These are phyloP conservation scores for Aspergillus heteromorphus DNA, from an alignment of 495 filamentous ascomycete species.

Conservation along the genomic window DNA sequence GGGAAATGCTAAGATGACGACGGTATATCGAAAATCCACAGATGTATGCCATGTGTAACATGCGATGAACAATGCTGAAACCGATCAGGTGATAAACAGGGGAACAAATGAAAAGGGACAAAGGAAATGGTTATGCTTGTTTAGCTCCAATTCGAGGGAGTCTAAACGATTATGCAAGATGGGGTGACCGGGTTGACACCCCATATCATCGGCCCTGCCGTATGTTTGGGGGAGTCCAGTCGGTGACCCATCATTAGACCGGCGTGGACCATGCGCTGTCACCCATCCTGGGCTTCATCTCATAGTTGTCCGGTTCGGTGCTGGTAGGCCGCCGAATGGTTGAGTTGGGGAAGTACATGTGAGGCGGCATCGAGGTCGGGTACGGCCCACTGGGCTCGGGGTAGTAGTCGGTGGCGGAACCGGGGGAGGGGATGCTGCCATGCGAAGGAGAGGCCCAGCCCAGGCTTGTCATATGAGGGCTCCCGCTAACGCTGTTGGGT, in stretches of 20 bases:
- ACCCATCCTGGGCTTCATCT: constrained; percentile 49
- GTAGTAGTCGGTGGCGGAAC: constrained; percentile 63
- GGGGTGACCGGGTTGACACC: background rate
- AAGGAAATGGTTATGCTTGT: constrained; percentile 5
- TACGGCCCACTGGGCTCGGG: constrained; percentile 62
- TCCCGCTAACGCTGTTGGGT: constrained; percentile 60
- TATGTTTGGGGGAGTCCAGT: background rate
- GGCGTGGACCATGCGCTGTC: constrained; percentile 40
- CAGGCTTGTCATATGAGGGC: constrained; percentile 66
- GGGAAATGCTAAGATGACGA: constrained; percentile 18
- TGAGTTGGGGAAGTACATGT: constrained; percentile 58
- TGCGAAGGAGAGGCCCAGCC: constrained; percentile 73
- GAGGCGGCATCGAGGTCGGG: constrained; percentile 53
- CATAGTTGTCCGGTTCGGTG: constrained; percentile 65
- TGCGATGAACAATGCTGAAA: constrained; percentile 15
- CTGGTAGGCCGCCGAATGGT: constrained; percentile 64
- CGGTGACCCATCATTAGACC: constrained; percentile 22
- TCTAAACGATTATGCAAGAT: background rate
- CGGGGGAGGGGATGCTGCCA: constrained; percentile 58
- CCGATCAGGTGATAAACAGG: constrained; percentile 19
- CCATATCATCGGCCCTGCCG: constrained; percentile 9
- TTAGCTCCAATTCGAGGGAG: background rate
- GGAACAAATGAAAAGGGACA: constrained; percentile 15
- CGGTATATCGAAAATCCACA: constrained; percentile 19
- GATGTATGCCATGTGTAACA: constrained; percentile 18